phyloP scores from a whole-genome alignment of 2,329 filamentous ascomycete genomes.

The Pseudocercospora eumusae region DNA sequence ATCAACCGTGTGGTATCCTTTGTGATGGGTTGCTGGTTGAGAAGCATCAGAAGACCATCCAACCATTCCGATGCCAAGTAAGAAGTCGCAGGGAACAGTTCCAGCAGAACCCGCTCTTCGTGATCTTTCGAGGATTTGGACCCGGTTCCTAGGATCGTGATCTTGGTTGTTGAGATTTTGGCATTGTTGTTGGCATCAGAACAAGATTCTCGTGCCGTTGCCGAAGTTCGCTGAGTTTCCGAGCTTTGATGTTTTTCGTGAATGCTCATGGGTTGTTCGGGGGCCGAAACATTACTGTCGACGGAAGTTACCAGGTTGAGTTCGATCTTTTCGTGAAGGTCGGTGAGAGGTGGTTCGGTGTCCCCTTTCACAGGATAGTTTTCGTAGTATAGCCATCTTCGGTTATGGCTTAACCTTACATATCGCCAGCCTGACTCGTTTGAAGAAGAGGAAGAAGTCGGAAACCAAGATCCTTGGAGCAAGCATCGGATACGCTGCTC shows the following conservation, averaged over 20 bases:
- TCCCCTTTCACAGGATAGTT: conserved; percentile 69
- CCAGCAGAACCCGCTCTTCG: conserved; percentile 71
- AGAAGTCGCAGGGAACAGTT: conserved; percentile 78
- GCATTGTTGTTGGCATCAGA: neutral
- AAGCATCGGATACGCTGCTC: conserved; percentile 92
- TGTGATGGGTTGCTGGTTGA: conserved; percentile 96
- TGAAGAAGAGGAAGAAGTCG: conserved; percentile 46
- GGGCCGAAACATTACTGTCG: conserved; percentile 83
- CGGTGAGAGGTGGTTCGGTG: conserved; percentile 70
- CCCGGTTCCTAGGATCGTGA: conserved; percentile 75
- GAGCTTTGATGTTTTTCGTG: conserved; percentile 24
- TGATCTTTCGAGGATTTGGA: conserved; percentile 9
- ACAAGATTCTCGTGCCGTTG: conserved; percentile 16
- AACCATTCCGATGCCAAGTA: conserved; percentile 93
- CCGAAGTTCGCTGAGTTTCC: conserved; percentile 26
- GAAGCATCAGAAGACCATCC: conserved; percentile 89
- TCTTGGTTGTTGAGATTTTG: conserved; percentile 67
- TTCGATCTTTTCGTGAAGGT: conserved; percentile 79
- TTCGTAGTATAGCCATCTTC: conserved; percentile 84
- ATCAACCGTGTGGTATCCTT: conserved; percentile 90
- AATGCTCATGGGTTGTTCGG: conserved; percentile 52
- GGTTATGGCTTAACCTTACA: conserved; percentile 85
- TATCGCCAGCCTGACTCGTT: conserved; percentile 64
- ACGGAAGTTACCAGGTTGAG: conserved; percentile 86
- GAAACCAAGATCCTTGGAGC: conserved; percentile 87